Percentiles rank a stretch among this genome's conserved stretches.
phyloP scores from a whole-genome alignment of 306 rosid species.

The Cicer yamashitae region DNA sequence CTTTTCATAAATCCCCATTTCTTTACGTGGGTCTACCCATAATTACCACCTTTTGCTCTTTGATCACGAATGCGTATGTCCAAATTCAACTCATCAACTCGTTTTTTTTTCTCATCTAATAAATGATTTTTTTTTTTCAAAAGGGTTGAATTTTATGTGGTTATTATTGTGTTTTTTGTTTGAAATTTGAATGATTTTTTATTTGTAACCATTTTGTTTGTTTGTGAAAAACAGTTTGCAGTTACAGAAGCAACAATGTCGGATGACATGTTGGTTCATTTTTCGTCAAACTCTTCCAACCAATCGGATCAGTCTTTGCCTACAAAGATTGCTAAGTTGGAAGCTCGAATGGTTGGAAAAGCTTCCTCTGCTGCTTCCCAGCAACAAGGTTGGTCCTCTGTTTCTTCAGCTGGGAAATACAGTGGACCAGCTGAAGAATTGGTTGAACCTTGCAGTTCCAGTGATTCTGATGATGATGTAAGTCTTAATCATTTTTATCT shows the following conservation, averaged over 20 bases:
- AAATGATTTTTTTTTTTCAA: not conserved
- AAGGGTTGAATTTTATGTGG: slow-evolving; percentile 35
- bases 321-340: slow-evolving; percentile 93
- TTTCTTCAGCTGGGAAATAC: slow-evolving; percentile 68
- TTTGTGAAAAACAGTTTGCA: slow-evolving; percentile 41
- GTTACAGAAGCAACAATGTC: slow-evolving; percentile 68
- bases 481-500: slow-evolving; percentile 42
- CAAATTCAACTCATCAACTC: slow-evolving; percentile 33
- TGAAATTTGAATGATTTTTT: slow-evolving; percentile 48
- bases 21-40: slow-evolving; percentile 35
- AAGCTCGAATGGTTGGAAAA: slow-evolving; percentile 97
- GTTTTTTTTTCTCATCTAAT: slow-evolving; percentile 3
- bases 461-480: slow-evolving; percentile 96
- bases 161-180: slow-evolving; percentile 21
- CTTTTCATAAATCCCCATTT: slow-evolving; percentile 40
- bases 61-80: slow-evolving; percentile 51
- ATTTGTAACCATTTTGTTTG: slow-evolving; percentile 35
- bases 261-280: slow-evolving; percentile 91
- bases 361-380: slow-evolving; percentile 62
- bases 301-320: slow-evolving; percentile 99
- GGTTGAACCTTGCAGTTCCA: slow-evolving; percentile 76
- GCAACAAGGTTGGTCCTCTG: slow-evolving; percentile 71
- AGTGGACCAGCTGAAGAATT: slow-evolving; percentile 61
- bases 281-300: slow-evolving; percentile 95
- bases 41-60: slow-evolving; percentile 30